Evolutionary conservation across 1,139 yeast species (phyloP), one percentile per base, ranked within the genome.

Genomic region (Sugiyamaella novakii): DNA sequence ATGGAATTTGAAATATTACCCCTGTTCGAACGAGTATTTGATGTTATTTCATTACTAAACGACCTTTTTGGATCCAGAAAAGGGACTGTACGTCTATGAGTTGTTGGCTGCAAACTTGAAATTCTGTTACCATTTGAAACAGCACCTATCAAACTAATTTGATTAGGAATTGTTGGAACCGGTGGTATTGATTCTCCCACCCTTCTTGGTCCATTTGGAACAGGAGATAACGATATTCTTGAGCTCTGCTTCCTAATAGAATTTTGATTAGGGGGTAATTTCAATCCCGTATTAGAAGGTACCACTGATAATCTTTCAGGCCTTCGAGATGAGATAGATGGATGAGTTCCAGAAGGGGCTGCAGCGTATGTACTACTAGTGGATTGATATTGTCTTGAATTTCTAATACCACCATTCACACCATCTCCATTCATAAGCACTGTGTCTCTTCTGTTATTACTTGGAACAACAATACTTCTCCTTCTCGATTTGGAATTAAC

Each of bases 121-220:
- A n/a, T 11, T 21, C 33, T 12, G 11, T 27, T 17, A 12, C 11
- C 18, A 11, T 21, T 6, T 15, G n/a, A 11, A 2, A 12, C 2
- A 8, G 12, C 12, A 2, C 29, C 24, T 41, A n/a, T n/a, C n/a
- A n/a, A n/a, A n/a, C 47, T 40, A n/a, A 58, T 49, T 36, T 59
- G 61, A 10, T 51, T 55, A n/a, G 62, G 62, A 29, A 59, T 15
- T 8, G 58, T 59, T 10, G 63, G 62, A 2, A 59, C 62, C 8
- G 61, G 62, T 5, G 62, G 62, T 7, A 54, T 31, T 10, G 46
- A 22, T 19, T 34, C 39, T 3, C 38, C 37, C 3, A 42, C 11
- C 12, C 31, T 15, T 34, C 46, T 33, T 17, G 40, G 46, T 6
- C 34, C 39, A n/a, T 34, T 34, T 8, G 39, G 40, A 18, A 8